phyloP scores from a whole-genome alignment of 179 eudicot species.

The Beta lomatogona region DNA sequence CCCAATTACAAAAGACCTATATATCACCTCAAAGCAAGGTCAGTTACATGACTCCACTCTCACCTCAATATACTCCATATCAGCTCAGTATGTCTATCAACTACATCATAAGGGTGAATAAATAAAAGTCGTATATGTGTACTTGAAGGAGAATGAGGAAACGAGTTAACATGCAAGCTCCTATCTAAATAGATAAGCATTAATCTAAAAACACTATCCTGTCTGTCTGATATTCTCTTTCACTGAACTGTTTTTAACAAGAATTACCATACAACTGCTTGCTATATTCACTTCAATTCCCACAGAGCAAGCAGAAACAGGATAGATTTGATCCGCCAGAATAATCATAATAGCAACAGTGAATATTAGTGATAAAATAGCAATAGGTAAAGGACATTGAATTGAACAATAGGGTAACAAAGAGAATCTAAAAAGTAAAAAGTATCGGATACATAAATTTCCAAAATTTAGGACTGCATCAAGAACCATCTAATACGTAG shows the following conservation, averaged over 20 bases:
- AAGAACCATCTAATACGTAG: conserved; percentile 16
- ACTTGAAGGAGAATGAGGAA: not conserved
- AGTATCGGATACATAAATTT: conserved; percentile 20
- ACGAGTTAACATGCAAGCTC: not conserved
- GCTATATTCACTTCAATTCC: not conserved
- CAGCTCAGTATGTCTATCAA: conserved; percentile 18
- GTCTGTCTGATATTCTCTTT: not conserved
- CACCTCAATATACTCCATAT: conserved; percentile 20
- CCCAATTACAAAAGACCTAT: not conserved
- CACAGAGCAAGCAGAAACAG: not conserved
- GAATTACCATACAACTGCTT: not conserved
- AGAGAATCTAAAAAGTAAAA: not conserved
- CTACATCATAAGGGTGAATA: conserved; percentile 3
- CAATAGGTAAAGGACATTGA: not conserved
- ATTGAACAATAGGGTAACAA: not conserved
- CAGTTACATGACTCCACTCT: not conserved
- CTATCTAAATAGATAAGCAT: not conserved
- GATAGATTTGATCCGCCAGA: not conserved
- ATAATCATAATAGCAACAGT: no score
- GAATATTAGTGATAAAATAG: not conserved
- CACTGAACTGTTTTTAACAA: not conserved
- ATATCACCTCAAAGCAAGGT: not conserved
- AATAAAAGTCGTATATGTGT: conserved; percentile 10
- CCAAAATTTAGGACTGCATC: conserved; percentile 10
- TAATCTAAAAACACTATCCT: not conserved